Percentiles rank a stretch among this genome's conserved stretches.
Conservation (phyloP, 1,284 basidiomycete species). For the Exobasidium rhododendri region DNA sequence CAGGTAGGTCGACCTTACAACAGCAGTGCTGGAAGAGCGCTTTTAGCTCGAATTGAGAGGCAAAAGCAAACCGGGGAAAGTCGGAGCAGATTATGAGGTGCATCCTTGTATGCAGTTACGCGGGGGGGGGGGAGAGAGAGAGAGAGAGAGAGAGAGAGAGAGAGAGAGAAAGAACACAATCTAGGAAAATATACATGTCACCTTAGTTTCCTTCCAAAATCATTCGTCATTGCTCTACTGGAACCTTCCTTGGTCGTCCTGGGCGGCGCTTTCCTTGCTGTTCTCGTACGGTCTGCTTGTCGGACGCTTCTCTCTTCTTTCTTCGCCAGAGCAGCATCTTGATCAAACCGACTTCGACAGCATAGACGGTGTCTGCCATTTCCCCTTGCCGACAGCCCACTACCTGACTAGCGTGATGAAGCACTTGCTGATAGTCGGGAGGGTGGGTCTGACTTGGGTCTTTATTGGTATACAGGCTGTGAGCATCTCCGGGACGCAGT, state of each 20-base stretch:
- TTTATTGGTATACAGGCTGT: background rate
- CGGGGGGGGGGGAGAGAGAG: too few species aligned
- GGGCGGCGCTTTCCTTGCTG: background rate
- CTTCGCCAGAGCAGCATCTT: background rate
- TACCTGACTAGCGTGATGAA: background rate
- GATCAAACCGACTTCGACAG: background rate
- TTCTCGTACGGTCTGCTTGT: background rate
- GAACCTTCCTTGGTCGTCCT: background rate
- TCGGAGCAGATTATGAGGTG: background rate
- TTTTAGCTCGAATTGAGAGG: constrained; percentile 23
- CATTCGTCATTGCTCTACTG: background rate
- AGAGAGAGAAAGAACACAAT: constrained; percentile 3
- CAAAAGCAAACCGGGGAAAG: background rate
- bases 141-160: too few species aligned
- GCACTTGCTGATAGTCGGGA: background rate
- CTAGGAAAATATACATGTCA: background rate
- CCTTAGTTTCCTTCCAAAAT: background rate
- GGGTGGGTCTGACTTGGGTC: background rate
- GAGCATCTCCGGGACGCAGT: constrained; percentile 5
- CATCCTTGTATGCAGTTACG: too few species aligned
- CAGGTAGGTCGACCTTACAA: constrained; percentile 28
- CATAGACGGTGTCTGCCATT: background rate
- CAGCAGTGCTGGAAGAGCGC: constrained; percentile 32
- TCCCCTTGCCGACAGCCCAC: background rate
- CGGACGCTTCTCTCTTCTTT: background rate